Evolutionary conservation across 345 rosid species (phyloP).

Genomic region (Boechera retrofracta): DNA sequence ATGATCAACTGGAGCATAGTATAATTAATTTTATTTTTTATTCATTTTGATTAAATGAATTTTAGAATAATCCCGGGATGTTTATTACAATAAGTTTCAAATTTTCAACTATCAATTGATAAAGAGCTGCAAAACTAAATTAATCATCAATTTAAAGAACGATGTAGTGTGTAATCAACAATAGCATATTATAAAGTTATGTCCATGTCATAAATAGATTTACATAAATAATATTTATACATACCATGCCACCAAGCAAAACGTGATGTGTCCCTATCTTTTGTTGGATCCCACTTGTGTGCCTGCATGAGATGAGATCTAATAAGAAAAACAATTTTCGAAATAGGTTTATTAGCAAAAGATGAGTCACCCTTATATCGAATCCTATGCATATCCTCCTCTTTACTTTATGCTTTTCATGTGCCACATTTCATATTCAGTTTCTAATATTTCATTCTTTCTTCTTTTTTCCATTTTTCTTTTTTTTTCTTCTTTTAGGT

Average conservation of each 20-base stretch:
- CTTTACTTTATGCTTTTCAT: slow-evolving; percentile 35
- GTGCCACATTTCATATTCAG: slow-evolving; percentile 31
- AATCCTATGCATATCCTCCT: slow-evolving; percentile 44
- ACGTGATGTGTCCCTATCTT: slow-evolving; percentile 38
- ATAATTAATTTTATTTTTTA: not conserved
- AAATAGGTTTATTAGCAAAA: slow-evolving; percentile 14
- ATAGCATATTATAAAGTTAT: slow-evolving; percentile 27
- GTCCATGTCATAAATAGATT: slow-evolving; percentile 25
- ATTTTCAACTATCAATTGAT: not conserved
- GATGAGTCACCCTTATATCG: slow-evolving; percentile 4
- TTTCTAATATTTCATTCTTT: slow-evolving; percentile 20
- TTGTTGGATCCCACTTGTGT: slow-evolving; percentile 45
- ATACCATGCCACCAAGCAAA: slow-evolving; percentile 39
- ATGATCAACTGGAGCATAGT: slow-evolving; percentile 5
- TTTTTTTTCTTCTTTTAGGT: slow-evolving; percentile 18
- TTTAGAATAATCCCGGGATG: not conserved
- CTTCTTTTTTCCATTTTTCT: not conserved
- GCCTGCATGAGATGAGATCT: slow-evolving; percentile 37
- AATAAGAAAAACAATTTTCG: not conserved
- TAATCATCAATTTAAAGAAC: not conserved
- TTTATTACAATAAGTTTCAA: not conserved
- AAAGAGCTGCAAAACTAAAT: slow-evolving; percentile 1
- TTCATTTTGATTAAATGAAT: not conserved
- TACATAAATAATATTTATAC: slow-evolving; percentile 16
- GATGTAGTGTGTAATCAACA: slow-evolving; percentile 15